Evolutionary conservation across 306 rosid species (phyloP), one percentile per base, ranked within the genome.

Genomic region (Amphicarpaea edgeworthii): DNA sequence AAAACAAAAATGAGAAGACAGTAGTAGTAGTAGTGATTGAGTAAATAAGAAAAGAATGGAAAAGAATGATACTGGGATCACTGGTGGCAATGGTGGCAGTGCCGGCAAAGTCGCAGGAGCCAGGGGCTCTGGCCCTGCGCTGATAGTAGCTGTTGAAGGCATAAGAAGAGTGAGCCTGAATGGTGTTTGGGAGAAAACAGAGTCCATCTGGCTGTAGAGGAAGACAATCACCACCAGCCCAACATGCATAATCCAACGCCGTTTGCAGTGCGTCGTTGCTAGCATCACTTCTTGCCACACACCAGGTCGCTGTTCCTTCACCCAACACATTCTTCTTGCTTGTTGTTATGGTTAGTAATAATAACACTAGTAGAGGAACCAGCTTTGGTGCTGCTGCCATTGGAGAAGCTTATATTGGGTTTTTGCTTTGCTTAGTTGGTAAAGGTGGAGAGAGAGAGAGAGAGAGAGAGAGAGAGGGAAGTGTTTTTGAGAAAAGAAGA

Each of bases 151-250:
- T 93, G 65, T 96, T 79, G 89, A 90, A 96, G 57, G 98, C 99
- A 64, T 90, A 96, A 8, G 99, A 95, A 78, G 99, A 85, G 54
- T 90, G 99, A 10, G 98, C 99, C 53, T 89, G 99, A 75, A 95
- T 80, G 17, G 97, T 92, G 73, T 95, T 95, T 0, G 99, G 99
- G 0, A 95, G 92, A 63, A 72, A 95, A 23, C 99, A 95, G 5
- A 95, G 88, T 0, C 96, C 97, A 50, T 83, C 74, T 0, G 92
- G 4, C 38, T 81, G 93, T 20, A 95, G 50, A 2, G 97, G 83
- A 4, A 46, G 24, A 82, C 99, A 95, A 67, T 95, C 97, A 8
- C 92, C 97, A 0, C 97, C 97, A 3, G 89, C 41, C 0, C 82
- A 81, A 54, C 99, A 95, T 14, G 97, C 96, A 43, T 95, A 95